These are phyloP conservation scores for Skeletonema tropicum DNA, from an alignment of 108 stramenopile genomes.

Conservation along the genomic window DNA sequence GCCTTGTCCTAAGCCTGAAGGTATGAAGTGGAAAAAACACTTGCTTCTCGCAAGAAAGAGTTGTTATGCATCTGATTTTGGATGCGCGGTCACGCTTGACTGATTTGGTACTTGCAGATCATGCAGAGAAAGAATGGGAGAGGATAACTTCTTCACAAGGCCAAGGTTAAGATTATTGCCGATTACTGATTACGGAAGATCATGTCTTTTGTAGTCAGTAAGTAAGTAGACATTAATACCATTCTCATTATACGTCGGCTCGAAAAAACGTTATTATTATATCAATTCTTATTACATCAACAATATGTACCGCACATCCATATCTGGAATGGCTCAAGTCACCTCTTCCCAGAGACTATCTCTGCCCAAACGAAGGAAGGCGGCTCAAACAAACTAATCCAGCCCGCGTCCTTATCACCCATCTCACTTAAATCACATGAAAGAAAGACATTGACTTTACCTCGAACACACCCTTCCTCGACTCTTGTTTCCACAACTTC, in stretches of 20 bases:
- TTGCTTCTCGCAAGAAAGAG: neutral
- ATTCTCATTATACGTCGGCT: no score
- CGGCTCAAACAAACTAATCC: constrained; percentile 19
- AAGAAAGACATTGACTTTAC: neutral
- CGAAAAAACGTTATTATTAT: no score
- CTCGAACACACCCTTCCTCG: constrained; percentile 13
- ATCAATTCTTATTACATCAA: no score
- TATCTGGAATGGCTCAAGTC: no score
- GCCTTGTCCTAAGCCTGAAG: neutral
- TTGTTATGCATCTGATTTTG: neutral
- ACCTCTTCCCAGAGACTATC: constrained; percentile 4
- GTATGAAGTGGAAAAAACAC: neutral
- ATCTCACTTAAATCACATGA: constrained; percentile 3
- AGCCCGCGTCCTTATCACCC: neutral
- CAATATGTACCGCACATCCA: no score
- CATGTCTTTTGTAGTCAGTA: no score
- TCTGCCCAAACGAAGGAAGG: constrained; percentile 13
- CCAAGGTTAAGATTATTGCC: no score
- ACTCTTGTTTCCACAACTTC: constrained; percentile 10
- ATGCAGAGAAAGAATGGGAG: neutral
- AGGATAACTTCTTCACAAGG: neutral
- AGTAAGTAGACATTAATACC: no score
- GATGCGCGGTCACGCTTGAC: neutral
- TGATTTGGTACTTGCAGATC: neutral
- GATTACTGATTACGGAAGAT: no score